Evolutionary conservation across 1,284 basidiomycete genomes (phyloP), one percentile per base, ranked within the genome.

Genomic region (Sanghuangporus weigelae): DNA sequence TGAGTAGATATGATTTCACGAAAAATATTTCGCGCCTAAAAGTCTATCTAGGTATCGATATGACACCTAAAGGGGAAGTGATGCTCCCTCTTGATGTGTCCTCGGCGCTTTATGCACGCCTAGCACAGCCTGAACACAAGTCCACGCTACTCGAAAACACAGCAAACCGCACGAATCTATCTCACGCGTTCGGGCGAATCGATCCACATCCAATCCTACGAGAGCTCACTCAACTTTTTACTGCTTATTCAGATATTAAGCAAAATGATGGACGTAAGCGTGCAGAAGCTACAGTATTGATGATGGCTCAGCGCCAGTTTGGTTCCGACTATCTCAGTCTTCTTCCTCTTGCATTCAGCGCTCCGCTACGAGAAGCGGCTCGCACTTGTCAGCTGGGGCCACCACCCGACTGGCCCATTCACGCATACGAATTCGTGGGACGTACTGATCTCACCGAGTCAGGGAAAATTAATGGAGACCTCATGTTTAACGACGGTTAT

Each of bases 321-420:
- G 82, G 80, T 60, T 70, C 73, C 16, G 80, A 78, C 7, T 67
- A 87, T 68, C 71, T 84, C 75, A 73, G 81, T 69, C 69, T 76
- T 23, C 72, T 92, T n/a, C 86, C 93, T 0, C 73, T 92, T 6
- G 92, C 91, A 0, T 75, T 96, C 16, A 84, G 89, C 1, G 78
- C 93, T 7, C 95, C 95, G 0, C 76, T 98, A 4, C 78, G 87
- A 60, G 96, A 98, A 73, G 92, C 91, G 5, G 78, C 92, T 26
- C 78, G 93, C 60, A 87, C 88, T 10, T 93, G 90, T 68, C 94
- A 96, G 70, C 74, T 90, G 12, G 82, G 85, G 0, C 93, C 95
- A 0, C 86, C 88, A 0, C 78, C 80, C 6, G 81, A 87, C 63
- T 95, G 92, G 90, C 79, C 85, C 0, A 71, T 84, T 7, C 81